Base-by-base conservation (phyloP, 495 filamentous ascomycete species). In the Tuber aestivum region DNA sequence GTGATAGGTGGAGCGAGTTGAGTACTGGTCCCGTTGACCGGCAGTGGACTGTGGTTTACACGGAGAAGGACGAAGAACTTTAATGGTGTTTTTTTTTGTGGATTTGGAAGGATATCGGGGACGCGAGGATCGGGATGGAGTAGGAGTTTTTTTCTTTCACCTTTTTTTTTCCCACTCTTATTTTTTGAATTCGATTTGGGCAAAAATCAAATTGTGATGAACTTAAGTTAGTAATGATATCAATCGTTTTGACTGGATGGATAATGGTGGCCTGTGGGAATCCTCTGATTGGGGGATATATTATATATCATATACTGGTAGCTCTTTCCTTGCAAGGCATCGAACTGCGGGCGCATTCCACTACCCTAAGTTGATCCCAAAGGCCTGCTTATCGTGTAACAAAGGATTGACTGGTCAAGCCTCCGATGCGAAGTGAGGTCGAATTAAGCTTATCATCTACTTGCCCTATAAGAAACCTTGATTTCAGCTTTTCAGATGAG, bases 21-120 rank as follows among this genome's bases (percentile, higher is more conserved):
- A 83, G 80, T 41, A 82, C 81, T 38, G 81, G 81, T 1, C 81
- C 81, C 7, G 77, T 82, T 37, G 81, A 82, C 70, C 78, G 80
- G 44, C 81, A 82, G 41, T 82, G 81, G 81, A 82, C 81, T 3
- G 77, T 82, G 40, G 80, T 82, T 23, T 82, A 77, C 35, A 80
- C 79, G 71, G 81, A 82, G 70, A 77, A 78, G 69, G 81, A 82
- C 72, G 81, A 77, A 40, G 70, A 65, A 20, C 56, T 65, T 65
- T 65, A 35, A 12, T 65, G n/a, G 3, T 65, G 1, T 65, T 35
- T 65, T 65, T 32, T 65, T 35, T 18, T 5, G 18, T 14, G 27
- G 16, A 35, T 20, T 65, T 20, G 14, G 56, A 61, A 61, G 56
- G 56, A 20, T 12, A 65, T 2, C 23, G 27, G 27, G 12, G 56